Percentiles rank a stretch among this genome's conserved stretches.
phyloP scores from a whole-genome alignment of 176 grass and related monocot species.

The Urochloa ruziziensis region DNA sequence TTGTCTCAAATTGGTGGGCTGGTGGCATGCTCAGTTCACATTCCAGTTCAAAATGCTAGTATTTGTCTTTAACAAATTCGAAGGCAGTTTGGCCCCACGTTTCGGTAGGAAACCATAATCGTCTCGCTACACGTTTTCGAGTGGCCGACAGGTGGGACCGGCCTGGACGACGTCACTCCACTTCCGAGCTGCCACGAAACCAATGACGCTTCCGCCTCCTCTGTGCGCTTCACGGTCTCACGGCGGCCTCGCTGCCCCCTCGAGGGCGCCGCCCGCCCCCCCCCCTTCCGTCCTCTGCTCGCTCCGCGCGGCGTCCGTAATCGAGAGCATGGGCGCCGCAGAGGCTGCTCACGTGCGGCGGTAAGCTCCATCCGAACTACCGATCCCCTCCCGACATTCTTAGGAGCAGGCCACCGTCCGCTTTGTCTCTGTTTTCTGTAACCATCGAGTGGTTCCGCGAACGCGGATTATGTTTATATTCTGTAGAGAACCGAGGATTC shows the following conservation, averaged over 20 bases:
- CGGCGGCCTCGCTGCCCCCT: neutral
- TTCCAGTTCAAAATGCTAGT: too few species aligned
- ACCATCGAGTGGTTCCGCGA: neutral
- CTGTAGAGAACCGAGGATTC: neutral
- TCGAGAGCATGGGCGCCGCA: neutral
- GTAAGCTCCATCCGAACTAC: slow-evolving; percentile 3
- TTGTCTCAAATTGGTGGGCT: too few species aligned
- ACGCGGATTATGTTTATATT: neutral
- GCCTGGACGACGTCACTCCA: neutral
- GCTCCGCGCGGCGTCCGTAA: neutral
- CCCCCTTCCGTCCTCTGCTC: neutral
- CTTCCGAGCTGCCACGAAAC: neutral
- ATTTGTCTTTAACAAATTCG: too few species aligned
- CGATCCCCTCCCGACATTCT: neutral
- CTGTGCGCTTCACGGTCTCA: neutral
- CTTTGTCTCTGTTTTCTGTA: neutral
- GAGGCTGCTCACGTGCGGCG: neutral
- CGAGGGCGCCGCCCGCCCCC: neutral
- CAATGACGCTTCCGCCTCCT: neutral
- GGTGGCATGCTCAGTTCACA: too few species aligned
- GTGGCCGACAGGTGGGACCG: neutral
- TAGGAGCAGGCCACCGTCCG: neutral
- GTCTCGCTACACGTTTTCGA: neutral
- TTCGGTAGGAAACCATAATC: neutral
- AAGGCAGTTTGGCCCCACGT: neutral